Evolutionary conservation across 805 yeast genomes (phyloP), one percentile per base, ranked within the genome.

Genomic region (Candida hispaniensis): DNA sequence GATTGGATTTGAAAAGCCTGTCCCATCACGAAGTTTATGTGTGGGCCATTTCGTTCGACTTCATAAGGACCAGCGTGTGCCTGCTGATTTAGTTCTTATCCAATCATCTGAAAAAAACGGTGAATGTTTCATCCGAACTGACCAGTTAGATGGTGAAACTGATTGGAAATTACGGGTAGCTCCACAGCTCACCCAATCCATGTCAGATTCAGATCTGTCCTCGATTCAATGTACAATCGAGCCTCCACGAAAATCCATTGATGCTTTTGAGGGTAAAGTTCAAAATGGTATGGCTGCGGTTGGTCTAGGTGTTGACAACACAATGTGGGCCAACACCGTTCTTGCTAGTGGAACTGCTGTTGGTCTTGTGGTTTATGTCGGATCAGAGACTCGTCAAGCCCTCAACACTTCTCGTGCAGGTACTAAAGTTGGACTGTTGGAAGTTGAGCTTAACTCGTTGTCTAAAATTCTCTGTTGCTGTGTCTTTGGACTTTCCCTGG

Each of bases 261-360:
- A 86, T 49, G 56, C 66, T 2, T 91, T 91, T 56, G 54, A 71
- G 30, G 98, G 98, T 7, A 78, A 75, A 44, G 52, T 86, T 14
- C 62, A 73, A 2, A 64, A 67, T 41, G 64, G 75, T 1, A 61
- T 68, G 14, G 80, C 91, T 4, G 49, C 55, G 19, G 39, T 42
- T 7, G 56, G 60, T n/a, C 60, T 91, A 9, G 66, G 78, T 3
- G 74, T 91, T 7, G 99, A 91, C 55, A 86, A 88, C 50, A 83
- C 98, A 0, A 57, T 93, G 53, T 91, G 99, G 99, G 96, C 97
- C 9, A 91, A 91, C 54, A 91, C 99, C 0, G 96, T 93, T 1
- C 63, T 93, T 10, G 97, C 98, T 0, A 80, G 94, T 0, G 97
- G 96, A 9, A 71, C 82, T 3, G 91, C 93, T 6, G 63, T 86